Evolutionary conservation across 2,329 filamentous ascomycete genomes (phyloP), one percentile per base, ranked within the genome.

Genomic region (Xylaria polymorpha): DNA sequence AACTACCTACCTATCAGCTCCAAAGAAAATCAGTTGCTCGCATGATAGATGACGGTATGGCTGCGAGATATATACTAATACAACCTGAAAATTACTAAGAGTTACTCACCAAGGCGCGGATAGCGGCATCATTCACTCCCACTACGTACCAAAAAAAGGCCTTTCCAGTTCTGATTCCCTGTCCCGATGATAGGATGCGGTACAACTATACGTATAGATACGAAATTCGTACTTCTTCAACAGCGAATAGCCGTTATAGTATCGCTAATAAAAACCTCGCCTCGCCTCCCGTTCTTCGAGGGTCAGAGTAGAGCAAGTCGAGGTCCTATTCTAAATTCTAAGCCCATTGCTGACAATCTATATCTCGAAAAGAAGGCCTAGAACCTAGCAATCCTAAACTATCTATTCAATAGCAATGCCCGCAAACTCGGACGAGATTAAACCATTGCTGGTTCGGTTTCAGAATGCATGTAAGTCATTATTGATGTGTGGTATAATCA

Each of bases 371-470:
- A 37, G 37, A 25, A 44, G 6, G 35, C 35, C 8, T 9, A 15
- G 22, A 37, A 65, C 32, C 29, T 1, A 37, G 20, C 15, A 20
- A 5, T 3, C 46, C 14, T 37, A 4, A 20, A 1, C 18, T 12
- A 20, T 43, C 18, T 14, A 15, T 56, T 15, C 25, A 37, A 4
- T 32, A 53, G 3, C 25, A 15, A 63, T 67, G 59, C 35, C 29
- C 3, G 35, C 20, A 6, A 51, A 44, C n/a, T 32, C 25, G 1
- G 43, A 62, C 3, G 22, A 44, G 18, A 51, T 63, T 25, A 51
- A 25, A 9, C 66, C 62, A 14, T 20, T 68, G 12, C 14, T 68
- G 22, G 53, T 53, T 6, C 32, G 62, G 20, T 66, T 53, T 25
- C 25, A 51, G 15, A 20, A 58, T 22, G 32, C 44, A 25, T 20